Evolutionary conservation across 2,329 filamentous ascomycete genomes (phyloP).

Genomic region (Sporothrix sp.): DNA sequence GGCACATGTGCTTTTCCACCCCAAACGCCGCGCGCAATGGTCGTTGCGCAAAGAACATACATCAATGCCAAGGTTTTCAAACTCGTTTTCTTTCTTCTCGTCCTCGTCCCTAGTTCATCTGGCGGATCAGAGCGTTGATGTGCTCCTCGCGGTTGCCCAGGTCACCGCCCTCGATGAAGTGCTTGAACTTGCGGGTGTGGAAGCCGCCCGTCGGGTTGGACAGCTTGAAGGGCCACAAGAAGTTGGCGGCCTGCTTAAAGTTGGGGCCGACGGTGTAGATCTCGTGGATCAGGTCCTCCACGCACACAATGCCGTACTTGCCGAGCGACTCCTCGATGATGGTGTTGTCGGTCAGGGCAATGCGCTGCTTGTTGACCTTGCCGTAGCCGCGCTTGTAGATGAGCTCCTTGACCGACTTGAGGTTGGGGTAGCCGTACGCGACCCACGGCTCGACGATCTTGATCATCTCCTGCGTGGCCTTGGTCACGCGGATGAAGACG

Average conservation of each 20-base stretch:
- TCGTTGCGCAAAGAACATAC: slow-evolving; percentile 18
- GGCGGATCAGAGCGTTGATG: slow-evolving; percentile 91
- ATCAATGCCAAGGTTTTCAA: slow-evolving; percentile 11
- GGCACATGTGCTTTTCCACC: slow-evolving; percentile 12
- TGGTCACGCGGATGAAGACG: slow-evolving; percentile 95
- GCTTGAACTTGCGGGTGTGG: slow-evolving; percentile 94
- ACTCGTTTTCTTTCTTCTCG: background rate
- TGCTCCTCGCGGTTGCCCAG: slow-evolving; percentile 96
- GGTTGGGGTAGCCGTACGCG: slow-evolving; percentile 98
- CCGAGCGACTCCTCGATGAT: slow-evolving; percentile 94
- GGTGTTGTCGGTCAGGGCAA: slow-evolving; percentile 93
- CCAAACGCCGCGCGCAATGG: slow-evolving; percentile 29
- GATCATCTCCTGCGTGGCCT: slow-evolving; percentile 95
- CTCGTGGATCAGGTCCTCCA: slow-evolving; percentile 99
- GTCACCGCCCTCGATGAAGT: slow-evolving; percentile 98
- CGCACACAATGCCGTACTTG: slow-evolving; percentile 98
- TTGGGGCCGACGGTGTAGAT: slow-evolving; percentile 98
- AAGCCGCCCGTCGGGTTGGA: slow-evolving; percentile 97
- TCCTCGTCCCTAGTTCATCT: slow-evolving; percentile 98
- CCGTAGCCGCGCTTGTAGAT: slow-evolving; percentile 99
- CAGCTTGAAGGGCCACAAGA: slow-evolving; percentile 99
- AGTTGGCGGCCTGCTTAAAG: slow-evolving; percentile 99
- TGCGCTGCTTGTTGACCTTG: slow-evolving; percentile 97
- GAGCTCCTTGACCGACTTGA: slow-evolving; percentile 98
- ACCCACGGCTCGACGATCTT: slow-evolving; percentile 99